Evolutionary conservation across 2,329 filamentous ascomycete genomes (phyloP).

Genomic region (Aspergillus sp.): DNA sequence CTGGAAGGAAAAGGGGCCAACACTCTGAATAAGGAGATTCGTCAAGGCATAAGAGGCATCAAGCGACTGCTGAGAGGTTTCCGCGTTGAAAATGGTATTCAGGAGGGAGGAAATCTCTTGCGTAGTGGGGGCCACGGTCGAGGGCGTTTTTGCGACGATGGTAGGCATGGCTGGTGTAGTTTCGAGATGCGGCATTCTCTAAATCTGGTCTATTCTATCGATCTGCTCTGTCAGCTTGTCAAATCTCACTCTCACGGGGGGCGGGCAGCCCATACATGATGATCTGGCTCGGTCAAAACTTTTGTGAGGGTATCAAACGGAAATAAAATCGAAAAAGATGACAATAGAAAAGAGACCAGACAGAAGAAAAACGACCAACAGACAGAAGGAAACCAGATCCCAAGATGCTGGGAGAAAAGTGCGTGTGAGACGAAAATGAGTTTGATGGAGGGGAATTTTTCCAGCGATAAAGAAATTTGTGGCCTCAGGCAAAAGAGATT

Average conservation of each 20-base stretch:
- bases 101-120: slow-evolving; percentile 70
- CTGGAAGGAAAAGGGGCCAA: slow-evolving; percentile 66
- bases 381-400: slow-evolving; percentile 14
- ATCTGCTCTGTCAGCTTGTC: not conserved
- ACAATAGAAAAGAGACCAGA: slow-evolving; percentile 14
- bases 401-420: slow-evolving; percentile 11
- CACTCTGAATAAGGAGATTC: slow-evolving; percentile 66
- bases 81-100: slow-evolving; percentile 69
- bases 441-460: slow-evolving; percentile 2
- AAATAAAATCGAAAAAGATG: not conserved
- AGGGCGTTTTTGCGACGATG: slow-evolving; percentile 54
- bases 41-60: slow-evolving; percentile 69
- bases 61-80: slow-evolving; percentile 70
- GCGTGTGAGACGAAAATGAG: slow-evolving; percentile 10
- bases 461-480: slow-evolving; percentile 22
- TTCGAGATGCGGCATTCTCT: slow-evolving; percentile 54
- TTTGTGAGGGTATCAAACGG: slow-evolving; percentile 14
- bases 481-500: slow-evolving; percentile 25
- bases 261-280: not conserved
- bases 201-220: slow-evolving; percentile 6
- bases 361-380: slow-evolving; percentile 13
- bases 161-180: slow-evolving; percentile 48
- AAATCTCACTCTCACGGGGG: not conserved
- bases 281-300: slow-evolving; percentile 9
- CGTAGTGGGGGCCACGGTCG: slow-evolving; percentile 60